Evolutionary conservation across 2,329 filamentous ascomycete species (phyloP).

Genomic region (Aspergillus candidus): DNA sequence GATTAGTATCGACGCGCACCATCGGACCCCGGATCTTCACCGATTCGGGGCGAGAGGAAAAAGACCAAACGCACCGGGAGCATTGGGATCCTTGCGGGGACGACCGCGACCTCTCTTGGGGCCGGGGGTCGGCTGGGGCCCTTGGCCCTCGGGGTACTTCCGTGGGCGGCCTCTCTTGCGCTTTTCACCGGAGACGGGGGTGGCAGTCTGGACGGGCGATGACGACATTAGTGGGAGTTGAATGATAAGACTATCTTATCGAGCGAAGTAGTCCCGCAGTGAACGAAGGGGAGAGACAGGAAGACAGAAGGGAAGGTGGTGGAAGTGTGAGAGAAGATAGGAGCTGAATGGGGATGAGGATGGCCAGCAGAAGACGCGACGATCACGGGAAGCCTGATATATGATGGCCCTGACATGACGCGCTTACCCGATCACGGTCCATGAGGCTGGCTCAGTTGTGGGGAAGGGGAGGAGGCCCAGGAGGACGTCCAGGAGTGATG

Average conservation of each 20-base stretch:
- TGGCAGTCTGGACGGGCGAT: constrained; percentile 8
- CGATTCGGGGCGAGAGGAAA: background rate
- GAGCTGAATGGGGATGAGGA: constrained; percentile 8
- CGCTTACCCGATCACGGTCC: constrained; percentile 3
- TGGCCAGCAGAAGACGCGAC: constrained; percentile 3
- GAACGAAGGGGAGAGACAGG: too few species aligned
- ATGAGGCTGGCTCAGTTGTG: background rate
- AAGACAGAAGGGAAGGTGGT: too few species aligned
- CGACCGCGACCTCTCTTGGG: constrained; percentile 31
- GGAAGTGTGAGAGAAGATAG: background rate
- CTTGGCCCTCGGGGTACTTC: constrained; percentile 23
- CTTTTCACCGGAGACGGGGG: constrained; percentile 24
- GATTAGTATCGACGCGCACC: background rate
- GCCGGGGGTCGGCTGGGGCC: constrained; percentile 19
- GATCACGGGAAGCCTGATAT: constrained; percentile 6
- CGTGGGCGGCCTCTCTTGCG: constrained; percentile 31
- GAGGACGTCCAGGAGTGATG: constrained; percentile 2
- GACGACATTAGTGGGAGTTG: constrained; percentile 5
- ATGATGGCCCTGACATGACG: constrained; percentile 6
- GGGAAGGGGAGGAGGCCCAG: background rate
- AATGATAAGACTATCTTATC: too few species aligned
- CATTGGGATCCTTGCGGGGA: constrained; percentile 21
- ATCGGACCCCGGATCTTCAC: background rate
- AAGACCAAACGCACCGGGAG: background rate
- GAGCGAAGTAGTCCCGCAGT: too few species aligned